Evolutionary conservation across 2,329 filamentous ascomycete species (phyloP).

Genomic region (Aspergillus sojae): DNA sequence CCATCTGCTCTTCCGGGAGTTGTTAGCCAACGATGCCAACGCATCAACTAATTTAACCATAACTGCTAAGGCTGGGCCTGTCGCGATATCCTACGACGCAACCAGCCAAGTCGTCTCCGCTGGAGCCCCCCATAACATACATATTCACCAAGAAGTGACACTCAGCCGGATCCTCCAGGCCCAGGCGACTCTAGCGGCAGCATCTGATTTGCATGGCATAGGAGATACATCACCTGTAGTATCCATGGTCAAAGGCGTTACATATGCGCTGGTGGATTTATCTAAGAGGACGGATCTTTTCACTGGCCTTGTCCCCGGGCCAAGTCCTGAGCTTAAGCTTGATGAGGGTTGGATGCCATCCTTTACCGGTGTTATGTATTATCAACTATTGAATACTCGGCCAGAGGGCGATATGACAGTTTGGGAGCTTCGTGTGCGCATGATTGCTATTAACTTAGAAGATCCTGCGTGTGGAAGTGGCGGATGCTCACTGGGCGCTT

Average conservation of each 20-base stretch:
- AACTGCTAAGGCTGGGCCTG: not conserved
- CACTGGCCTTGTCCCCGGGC: slow-evolving; percentile 19
- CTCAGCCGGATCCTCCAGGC: not conserved
- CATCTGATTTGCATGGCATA: not conserved
- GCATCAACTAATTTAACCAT: not conserved
- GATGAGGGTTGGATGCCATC: slow-evolving; percentile 32
- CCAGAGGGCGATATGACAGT: slow-evolving; percentile 20
- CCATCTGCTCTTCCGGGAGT: slow-evolving; percentile 36
- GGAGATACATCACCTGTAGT: not conserved
- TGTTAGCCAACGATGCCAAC: not conserved
- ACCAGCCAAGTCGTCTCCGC: not conserved
- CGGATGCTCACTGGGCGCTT: slow-evolving; percentile 56
- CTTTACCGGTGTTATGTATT: slow-evolving; percentile 34
- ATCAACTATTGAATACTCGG: slow-evolving; percentile 19
- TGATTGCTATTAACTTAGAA: slow-evolving; percentile 48
- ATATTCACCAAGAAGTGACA: not conserved
- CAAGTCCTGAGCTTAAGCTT: slow-evolving; percentile 25
- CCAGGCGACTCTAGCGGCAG: not conserved
- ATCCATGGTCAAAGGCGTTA: slow-evolving; percentile 2
- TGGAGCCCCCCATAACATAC: slow-evolving; percentile 2
- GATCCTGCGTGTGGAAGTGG: slow-evolving; percentile 67
- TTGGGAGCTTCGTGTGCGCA: slow-evolving; percentile 29
- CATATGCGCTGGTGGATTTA: not conserved
- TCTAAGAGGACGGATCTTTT: slow-evolving; percentile 8
- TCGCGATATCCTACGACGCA: not conserved